Conservation (phyloP, 352 stramenopile genomes). For the Phytophthora melonis region DNA sequence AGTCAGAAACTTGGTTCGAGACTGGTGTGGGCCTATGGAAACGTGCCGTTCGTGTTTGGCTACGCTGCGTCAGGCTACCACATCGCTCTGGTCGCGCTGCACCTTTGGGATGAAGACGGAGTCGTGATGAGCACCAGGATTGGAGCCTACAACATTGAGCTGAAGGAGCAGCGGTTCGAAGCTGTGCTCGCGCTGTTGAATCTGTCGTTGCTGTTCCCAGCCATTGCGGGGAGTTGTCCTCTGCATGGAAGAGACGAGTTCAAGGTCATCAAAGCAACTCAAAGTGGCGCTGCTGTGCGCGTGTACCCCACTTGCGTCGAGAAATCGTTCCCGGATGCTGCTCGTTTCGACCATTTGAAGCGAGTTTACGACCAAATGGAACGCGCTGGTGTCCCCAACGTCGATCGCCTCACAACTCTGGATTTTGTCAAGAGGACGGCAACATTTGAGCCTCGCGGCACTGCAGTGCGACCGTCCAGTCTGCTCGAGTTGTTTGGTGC, state of each 20-base stretch:
- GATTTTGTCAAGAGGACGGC: slow-evolving; percentile 2
- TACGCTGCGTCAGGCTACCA: slow-evolving; percentile 28
- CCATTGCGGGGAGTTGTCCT: slow-evolving; percentile 25
- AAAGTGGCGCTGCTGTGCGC: slow-evolving; percentile 14
- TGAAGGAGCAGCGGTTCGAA: slow-evolving; percentile 14
- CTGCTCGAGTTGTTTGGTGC: slow-evolving; percentile 18
- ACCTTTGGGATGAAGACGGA: background rate
- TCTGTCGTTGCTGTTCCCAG: slow-evolving; percentile 27
- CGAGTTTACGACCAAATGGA: slow-evolving; percentile 18
- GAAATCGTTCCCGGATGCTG: slow-evolving; percentile 17
- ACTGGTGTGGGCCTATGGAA: slow-evolving; percentile 22
- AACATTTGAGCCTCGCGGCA: slow-evolving; percentile 25
- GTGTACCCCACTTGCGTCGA: slow-evolving; percentile 18
- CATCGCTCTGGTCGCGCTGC: slow-evolving; percentile 14
- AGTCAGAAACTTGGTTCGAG: slow-evolving; percentile 14
- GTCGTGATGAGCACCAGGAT: slow-evolving; percentile 1
- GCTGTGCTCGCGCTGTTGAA: slow-evolving; percentile 28
- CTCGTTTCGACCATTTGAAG: slow-evolving; percentile 7
- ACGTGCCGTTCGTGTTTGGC: slow-evolving; percentile 28
- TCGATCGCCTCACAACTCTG: slow-evolving; percentile 16
- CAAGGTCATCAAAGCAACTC: slow-evolving; percentile 4
- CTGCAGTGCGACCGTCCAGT: slow-evolving; percentile 7
- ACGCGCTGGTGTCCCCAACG: slow-evolving; percentile 19
- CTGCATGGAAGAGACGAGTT: slow-evolving; percentile 13
- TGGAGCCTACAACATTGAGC: slow-evolving; percentile 23